Evolutionary conservation across 306 rosid genomes (phyloP).

Genomic region (Pyrus communis): DNA sequence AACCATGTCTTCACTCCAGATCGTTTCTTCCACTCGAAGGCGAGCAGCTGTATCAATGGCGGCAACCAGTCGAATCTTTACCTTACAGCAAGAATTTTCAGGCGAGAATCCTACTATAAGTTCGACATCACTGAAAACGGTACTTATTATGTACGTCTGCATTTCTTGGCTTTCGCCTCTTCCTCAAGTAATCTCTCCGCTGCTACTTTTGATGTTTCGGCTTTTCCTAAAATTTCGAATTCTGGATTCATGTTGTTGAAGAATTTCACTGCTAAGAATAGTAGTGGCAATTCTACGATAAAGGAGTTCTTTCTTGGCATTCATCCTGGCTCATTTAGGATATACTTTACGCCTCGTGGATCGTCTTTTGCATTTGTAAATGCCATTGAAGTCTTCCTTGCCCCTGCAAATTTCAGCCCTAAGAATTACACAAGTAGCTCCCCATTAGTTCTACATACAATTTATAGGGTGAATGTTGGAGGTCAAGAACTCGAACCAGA

Average conservation of each 20-base stretch:
- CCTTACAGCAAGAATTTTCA: slow-evolving; percentile 31
- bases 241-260: slow-evolving; percentile 22
- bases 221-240: slow-evolving; percentile 18
- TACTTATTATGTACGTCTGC: slow-evolving; percentile 43
- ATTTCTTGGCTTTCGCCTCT: slow-evolving; percentile 37
- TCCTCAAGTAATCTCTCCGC: slow-evolving; percentile 4
- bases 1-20: background rate
- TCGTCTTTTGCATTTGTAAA: slow-evolving; percentile 47
- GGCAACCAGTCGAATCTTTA: background rate
- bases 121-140: background rate
- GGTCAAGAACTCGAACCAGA: background rate
- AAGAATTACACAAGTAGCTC: background rate
- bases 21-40: background rate
- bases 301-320: slow-evolving; percentile 27
- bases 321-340: background rate
- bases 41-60: background rate
- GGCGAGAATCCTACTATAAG: background rate
- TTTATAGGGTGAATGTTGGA: slow-evolving; percentile 40
- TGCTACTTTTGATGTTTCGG: slow-evolving; percentile 40
- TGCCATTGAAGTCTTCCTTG: slow-evolving; percentile 46
- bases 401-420: slow-evolving; percentile 9
- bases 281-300: background rate
- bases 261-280: slow-evolving; percentile 16
- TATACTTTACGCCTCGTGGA: slow-evolving; percentile 25
- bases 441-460: slow-evolving; percentile 7